Base-by-base conservation (phyloP, 2,329 filamentous ascomycete genomes). In the Alternaria brassicae region DNA sequence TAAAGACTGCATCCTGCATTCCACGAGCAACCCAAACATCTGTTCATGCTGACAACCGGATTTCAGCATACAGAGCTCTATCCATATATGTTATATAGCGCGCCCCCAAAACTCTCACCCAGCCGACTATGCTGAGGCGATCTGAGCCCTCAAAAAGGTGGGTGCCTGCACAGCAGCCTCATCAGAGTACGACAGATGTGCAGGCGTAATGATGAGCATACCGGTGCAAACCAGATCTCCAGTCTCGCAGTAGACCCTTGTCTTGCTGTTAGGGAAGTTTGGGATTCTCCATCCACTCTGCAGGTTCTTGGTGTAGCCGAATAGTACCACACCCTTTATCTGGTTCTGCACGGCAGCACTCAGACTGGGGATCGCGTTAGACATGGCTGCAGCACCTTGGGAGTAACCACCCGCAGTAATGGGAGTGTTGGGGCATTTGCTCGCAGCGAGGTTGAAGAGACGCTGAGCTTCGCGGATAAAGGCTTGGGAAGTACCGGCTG, bases 371-470 rank as follows among this genome's bases (percentile, higher is more conserved):
- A 78, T 70, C 7, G 75, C 65, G 32, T 62, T 67, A 10, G 73
- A 71, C 50, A 77, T 76, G 50, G 78, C 61, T 8, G 77, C 77
- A 23, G 75, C 70, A 34, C 77, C 76, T 70, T 79, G 77, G 50
- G 70, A 78, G 61, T 80, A 80, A 4, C 78, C 78, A 15, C 74
- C 75, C 13, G 73, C 73, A 27, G 78, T 70, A 28, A 80, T 65
- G 27, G 68, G 70, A 15, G 77, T 73, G 53, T 71, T 62, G n/a
- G 77, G 76, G 63, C 78, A 80, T 30, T 78, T 72, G 10, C 59
- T 66, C 28, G 71, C 71, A n/a, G 74, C 77, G 37, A 74, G 58
- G 12, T 67, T 69, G 64, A 80, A 72, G 36, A 78, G 69, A 3
- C 65, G 56, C 30, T 68, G 62, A 65, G 75, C 75, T 55, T 72